A percentile compares a stretch with the other conserved stretches of the same genome.
Evolutionary conservation across 306 rosid genomes (phyloP).

Genomic region (Fragaria ananassa): DNA sequence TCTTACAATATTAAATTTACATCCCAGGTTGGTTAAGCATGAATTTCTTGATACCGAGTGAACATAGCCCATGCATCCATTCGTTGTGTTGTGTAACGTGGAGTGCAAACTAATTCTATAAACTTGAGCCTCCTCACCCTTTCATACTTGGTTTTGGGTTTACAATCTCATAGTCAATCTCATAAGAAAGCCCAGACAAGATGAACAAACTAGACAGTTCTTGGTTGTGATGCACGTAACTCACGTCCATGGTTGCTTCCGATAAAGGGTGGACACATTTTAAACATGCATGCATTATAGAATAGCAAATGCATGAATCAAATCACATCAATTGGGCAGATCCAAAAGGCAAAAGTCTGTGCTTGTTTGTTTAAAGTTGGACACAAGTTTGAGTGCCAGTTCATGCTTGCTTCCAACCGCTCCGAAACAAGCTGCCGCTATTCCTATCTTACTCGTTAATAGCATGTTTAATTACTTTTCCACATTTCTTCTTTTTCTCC

Average conservation of each 20-base stretch:
- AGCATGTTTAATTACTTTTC: background rate
- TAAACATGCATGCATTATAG: conserved; percentile 26
- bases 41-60: too few relatives aligned
- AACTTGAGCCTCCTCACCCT: background rate
- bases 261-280: conserved; percentile 7
- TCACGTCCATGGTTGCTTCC: conserved; percentile 6
- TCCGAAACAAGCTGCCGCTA: conserved; percentile 1
- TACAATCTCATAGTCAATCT: background rate
- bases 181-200: background rate
- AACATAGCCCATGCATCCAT: too few relatives aligned
- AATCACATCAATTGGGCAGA: background rate
- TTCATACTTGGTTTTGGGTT: background rate
- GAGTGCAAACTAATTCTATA: too few relatives aligned
- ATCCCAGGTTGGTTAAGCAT: rapidly evolving
- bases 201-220: background rate
- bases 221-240: background rate
- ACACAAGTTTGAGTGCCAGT: conserved; percentile 1
- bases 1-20: too few relatives aligned
- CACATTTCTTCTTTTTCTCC: background rate
- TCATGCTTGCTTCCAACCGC: conserved; percentile 4
- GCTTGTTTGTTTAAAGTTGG: conserved; percentile 13
- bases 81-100: too few relatives aligned
- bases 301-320: background rate
- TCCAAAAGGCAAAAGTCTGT: conserved; percentile 9
- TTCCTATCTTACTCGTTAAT: background rate